Evolutionary conservation across 2,329 filamentous ascomycete species (phyloP).

Genomic region (Colletotrichum shisoi): DNA sequence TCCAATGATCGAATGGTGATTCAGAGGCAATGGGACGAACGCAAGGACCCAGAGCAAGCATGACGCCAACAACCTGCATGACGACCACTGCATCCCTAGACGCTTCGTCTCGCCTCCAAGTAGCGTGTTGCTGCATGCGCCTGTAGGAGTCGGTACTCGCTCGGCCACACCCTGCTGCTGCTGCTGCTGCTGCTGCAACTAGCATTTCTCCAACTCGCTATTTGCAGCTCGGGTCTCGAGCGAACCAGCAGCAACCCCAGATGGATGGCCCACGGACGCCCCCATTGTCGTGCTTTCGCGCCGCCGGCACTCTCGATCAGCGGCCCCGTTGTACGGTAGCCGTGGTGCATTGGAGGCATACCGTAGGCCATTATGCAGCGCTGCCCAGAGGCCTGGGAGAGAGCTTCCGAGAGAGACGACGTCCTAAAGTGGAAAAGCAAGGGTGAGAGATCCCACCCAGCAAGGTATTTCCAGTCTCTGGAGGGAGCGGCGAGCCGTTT

Average conservation of each 20-base stretch:
- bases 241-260: constrained; percentile 15
- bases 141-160: constrained; percentile 19
- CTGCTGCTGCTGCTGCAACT: constrained; percentile 2
- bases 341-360: not conserved
- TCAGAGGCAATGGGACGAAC: constrained; percentile 24
- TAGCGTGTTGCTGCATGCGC: constrained; percentile 20
- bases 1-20: constrained; percentile 25
- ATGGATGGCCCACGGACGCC: constrained; percentile 18
- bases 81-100: constrained; percentile 14
- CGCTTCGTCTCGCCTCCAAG: constrained; percentile 26
- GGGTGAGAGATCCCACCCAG: not conserved
- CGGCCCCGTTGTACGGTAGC: constrained; percentile 7
- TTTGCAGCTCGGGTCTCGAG: constrained; percentile 22
- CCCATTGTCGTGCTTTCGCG: constrained; percentile 18
- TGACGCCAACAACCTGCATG: constrained; percentile 23
- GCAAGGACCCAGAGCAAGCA: constrained; percentile 10
- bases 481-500: not conserved
- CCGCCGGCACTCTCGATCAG: constrained; percentile 29
- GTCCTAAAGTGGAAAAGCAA: not conserved
- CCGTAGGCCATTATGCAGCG: not conserved
- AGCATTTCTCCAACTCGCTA: constrained; percentile 23
- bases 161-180: not conserved
- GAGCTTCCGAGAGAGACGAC: not conserved
- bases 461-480: not conserved
- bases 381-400: not conserved